Percentiles rank a stretch among this genome's conserved stretches.
Conservation (phyloP, 768 basidiomycete species). For the Mycena rebaudengoi region DNA sequence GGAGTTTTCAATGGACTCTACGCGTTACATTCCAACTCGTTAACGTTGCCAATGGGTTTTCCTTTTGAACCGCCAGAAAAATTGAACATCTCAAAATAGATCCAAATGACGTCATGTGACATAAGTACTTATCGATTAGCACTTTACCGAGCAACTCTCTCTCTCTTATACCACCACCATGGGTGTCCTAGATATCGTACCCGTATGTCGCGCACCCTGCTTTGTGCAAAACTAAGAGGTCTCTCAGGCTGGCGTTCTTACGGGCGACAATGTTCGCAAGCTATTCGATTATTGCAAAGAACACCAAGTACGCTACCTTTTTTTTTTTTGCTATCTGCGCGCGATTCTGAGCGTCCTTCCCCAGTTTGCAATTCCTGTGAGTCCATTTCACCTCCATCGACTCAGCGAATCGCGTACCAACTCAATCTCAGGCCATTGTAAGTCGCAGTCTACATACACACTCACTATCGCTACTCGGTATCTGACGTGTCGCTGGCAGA, state of each 20-base stretch:
- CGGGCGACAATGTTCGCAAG: constrained; percentile 94
- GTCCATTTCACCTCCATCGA: constrained; percentile 39
- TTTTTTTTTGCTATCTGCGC: not conserved
- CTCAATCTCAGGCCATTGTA: constrained; percentile 71
- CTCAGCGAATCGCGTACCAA: not conserved
- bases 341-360: constrained; percentile 14
- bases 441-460: too few species aligned
- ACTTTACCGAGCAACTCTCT: constrained; percentile 9
- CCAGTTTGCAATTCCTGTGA: constrained; percentile 87
- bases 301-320: constrained; percentile 69
- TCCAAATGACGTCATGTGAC: too few species aligned
- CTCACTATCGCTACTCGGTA: constrained; percentile 10
- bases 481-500: constrained; percentile 55
- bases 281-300: constrained; percentile 94
- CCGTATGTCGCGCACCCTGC: constrained; percentile 57
- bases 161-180: constrained; percentile 46
- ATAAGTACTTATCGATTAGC: too few species aligned
- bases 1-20: too few species aligned
- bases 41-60: too few species aligned
- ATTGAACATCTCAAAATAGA: too few species aligned
- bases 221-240: constrained; percentile 3
- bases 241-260: constrained; percentile 88
- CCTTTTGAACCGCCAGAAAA: too few species aligned
- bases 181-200: constrained; percentile 87
- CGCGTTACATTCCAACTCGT: too few species aligned